phyloP scores from a whole-genome alignment of 75 land plant species.

The Selaginella moellendorffii region DNA sequence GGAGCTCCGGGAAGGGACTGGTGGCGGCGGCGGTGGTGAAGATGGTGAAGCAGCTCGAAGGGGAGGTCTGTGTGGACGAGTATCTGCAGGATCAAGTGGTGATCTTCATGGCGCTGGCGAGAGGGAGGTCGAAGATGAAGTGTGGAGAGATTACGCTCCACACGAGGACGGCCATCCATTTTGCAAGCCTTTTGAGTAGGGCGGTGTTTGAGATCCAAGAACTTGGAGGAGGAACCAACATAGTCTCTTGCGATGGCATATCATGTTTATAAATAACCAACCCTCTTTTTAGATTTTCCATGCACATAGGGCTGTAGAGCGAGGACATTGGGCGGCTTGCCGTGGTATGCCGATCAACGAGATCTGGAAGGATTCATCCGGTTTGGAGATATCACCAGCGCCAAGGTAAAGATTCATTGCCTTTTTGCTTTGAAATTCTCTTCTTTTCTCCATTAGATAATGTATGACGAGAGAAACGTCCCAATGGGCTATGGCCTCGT shows the following conservation, averaged over 20 bases:
- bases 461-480: too few species aligned
- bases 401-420: too few species aligned
- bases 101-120: slow-evolving; percentile 18
- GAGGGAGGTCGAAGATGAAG: slow-evolving; percentile 8
- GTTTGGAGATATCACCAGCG: too few species aligned
- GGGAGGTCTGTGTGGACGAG: slow-evolving; percentile 13
- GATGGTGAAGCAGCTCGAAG: slow-evolving; percentile 9
- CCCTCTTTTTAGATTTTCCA: too few species aligned
- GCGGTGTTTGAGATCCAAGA: slow-evolving; percentile 3
- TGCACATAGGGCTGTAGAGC: too few species aligned
- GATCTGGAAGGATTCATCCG: too few species aligned
- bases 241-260: not conserved
- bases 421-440: too few species aligned
- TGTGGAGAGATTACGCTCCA: slow-evolving; percentile 14
- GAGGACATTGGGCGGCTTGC: too few species aligned
- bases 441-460: too few species aligned
- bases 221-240: not conserved
- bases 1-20: not conserved
- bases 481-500: too few species aligned
- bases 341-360: too few species aligned
- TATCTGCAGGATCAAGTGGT: slow-evolving; percentile 19
- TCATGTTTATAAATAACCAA: too few species aligned
- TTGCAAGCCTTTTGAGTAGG: slow-evolving; percentile 7
- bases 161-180: slow-evolving; percentile 10
- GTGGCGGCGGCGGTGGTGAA: not conserved